Base-by-base conservation (phyloP, 192 early-diverging fungal species). In the Phycomyces nitens region DNA sequence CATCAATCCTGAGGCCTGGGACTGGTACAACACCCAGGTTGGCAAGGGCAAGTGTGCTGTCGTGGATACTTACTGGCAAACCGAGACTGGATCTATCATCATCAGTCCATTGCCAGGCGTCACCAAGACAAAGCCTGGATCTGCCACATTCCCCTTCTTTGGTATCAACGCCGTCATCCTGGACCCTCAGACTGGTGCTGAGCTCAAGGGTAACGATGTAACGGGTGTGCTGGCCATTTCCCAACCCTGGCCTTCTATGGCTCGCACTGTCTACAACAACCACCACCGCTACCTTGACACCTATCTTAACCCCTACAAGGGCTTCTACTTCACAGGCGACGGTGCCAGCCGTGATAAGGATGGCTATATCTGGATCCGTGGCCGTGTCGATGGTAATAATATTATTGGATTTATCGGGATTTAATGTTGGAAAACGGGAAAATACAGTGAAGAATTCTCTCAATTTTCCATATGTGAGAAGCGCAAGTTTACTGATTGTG, bases 1-100 rank as follows among this genome's bases (percentile, higher is more conserved):
- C 58, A 98, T 98, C 77, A 95, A 96, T 73, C 92, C 94, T 26
- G 94, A 96, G 64, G 94, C 95, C 21, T 98, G 95, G 95, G 78
- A 86, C 64, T 98, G 95, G 95, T 98, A 98, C 79, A 84, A 93
- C 81, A 82, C 91, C 62, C 86, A 92, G 34, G 92, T 98, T 34
- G 94, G 94, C 29, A 84, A 90, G 60, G 81, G 83, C 14, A 84
- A 83, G 38, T 95, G 94, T 76, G 85, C 92, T 11, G 85, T 98
- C 16, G 94, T 98, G 24, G 95, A 98, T 81, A 98, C 95, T 3
- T 98, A 96, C 89, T 91, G 89, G 88, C 86, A 89, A 66, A 91
- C 88, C 16, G 95, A 97, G 82, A 95, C 95, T 15, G 95, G 95
- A n/a, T 91, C 87, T 14, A 91, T 92, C 65, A 89, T 98, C 47